These are phyloP conservation scores for Camellia oleifera DNA, from an alignment of 179 eudicot genomes.

Conservation along the genomic window DNA sequence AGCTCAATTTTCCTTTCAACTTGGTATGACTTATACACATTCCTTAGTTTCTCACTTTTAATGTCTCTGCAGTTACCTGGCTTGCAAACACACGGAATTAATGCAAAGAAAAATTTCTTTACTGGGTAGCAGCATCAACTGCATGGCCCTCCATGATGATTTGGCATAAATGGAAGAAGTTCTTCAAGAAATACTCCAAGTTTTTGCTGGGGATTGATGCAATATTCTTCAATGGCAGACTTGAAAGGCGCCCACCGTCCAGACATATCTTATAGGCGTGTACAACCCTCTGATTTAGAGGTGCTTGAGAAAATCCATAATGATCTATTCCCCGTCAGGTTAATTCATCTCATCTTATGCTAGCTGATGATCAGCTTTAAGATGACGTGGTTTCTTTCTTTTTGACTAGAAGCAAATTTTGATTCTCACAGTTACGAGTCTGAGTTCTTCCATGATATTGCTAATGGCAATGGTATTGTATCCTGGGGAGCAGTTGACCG, in stretches of 20 bases:
- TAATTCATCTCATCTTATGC: constrained; percentile 12
- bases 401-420: constrained; percentile 9
- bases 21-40: not conserved
- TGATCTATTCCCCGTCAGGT: constrained; percentile 94
- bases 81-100: not conserved
- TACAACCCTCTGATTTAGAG: constrained; percentile 67
- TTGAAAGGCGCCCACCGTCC: constrained; percentile 55
- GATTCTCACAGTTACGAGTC: constrained; percentile 66
- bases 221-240: constrained; percentile 55
- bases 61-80: not conserved
- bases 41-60: not conserved
- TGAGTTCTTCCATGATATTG: constrained; percentile 85
- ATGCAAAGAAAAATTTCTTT: constrained; percentile 11
- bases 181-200: constrained; percentile 27
- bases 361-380: constrained; percentile 2
- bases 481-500: constrained; percentile 99
- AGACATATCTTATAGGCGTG: constrained; percentile 67
- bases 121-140: constrained; percentile 24
- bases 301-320: constrained; percentile 68
- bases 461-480: constrained; percentile 63
- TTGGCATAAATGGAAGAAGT: constrained; percentile 57
- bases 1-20: not conserved
- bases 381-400: not conserved
- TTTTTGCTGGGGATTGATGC: constrained; percentile 49
- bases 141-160: constrained; percentile 35